Evolutionary conservation across 306 rosid genomes (phyloP).

Genomic region (Inga oerstediana): DNA sequence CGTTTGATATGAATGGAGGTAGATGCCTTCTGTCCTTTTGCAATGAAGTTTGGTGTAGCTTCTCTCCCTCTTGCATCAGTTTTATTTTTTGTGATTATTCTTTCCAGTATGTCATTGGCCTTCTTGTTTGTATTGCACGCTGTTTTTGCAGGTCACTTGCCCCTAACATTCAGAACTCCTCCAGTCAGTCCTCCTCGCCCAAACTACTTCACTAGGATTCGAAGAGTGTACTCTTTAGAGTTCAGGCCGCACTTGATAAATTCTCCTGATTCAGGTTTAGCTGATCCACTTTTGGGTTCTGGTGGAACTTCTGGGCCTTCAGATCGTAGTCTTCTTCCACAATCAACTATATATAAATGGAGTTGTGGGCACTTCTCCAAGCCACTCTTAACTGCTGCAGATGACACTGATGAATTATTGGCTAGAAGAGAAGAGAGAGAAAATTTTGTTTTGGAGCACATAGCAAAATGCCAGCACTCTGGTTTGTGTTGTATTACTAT

Average conservation of each 20-base stretch:
- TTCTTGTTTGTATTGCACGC: constrained; percentile 12
- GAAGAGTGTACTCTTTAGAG: constrained; percentile 92
- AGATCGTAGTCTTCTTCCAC: constrained; percentile 92
- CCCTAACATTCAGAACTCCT: constrained; percentile 93
- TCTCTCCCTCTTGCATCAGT: constrained; percentile 10
- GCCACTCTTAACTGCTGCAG: constrained; percentile 77
- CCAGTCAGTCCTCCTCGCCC: constrained; percentile 99
- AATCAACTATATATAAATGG: constrained; percentile 93
- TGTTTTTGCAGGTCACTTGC: constrained; percentile 74
- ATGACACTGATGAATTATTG: constrained; percentile 70
- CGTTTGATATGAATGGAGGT: constrained; percentile 99
- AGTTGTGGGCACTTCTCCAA: constrained; percentile 97
- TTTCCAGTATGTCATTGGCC: constrained; percentile 14
- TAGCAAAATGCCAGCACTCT: constrained; percentile 92
- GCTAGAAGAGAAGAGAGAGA: constrained; percentile 95
- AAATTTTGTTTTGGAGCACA: constrained; percentile 83
- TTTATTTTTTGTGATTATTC: constrained; percentile 8
- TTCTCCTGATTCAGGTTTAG: constrained; percentile 91
- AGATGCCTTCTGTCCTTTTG: constrained; percentile 22
- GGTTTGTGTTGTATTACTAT: constrained; percentile 48
- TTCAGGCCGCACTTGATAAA: constrained; percentile 89
- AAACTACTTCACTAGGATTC: constrained; percentile 81
- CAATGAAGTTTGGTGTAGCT: constrained; percentile 2
- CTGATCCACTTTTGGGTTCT: constrained; percentile 95
- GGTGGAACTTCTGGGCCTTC: constrained; percentile 58